Base-by-base conservation (phyloP, 805 yeast species). In the Metschnikowia dekortorum region DNA sequence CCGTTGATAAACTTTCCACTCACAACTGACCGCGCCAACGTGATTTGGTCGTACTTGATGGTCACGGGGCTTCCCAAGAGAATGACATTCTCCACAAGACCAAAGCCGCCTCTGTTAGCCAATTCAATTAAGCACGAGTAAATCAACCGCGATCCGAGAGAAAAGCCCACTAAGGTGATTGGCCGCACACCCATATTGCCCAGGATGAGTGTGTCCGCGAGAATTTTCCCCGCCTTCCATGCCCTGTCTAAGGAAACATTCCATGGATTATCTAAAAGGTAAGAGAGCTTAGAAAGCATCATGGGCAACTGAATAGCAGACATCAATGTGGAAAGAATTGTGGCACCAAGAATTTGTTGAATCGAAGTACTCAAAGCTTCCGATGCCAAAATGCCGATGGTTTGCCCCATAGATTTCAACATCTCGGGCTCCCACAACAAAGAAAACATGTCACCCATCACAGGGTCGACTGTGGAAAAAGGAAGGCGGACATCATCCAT, bases 401-500 rank as follows among this genome's bases (percentile, higher is more conserved):
- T 94, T 67, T 94, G 97, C 64, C 99, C 99, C 80, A 88, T 89
- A 49, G 96, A 87, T 54, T 83, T 85, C 60, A 94, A 81, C 94
- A 94, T 89, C 57, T 94, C 99, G 0, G 99, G 99, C 67, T 94
- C 99, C 99, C 99, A 94, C 44, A 88, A 71, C 7, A 94, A 74
- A 0, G 98, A 89, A 60, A 86, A 88, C 57, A 94, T 70, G 65
- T 94, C 99, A 14, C 99, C 99, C 92, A 92, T 90, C 0, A 92
- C 89, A 0, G 99, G 99, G 63, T 95, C 99, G 8, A 94, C 87
- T 0, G 99, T 94, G 1, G 96, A 87, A 63, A 91, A 94, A 2
- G 99, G 99, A 54, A 94, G 77, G 63, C 99, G 78, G 18, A 94
- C 92, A 77, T 94, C 99, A 82, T 94, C 99, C 60, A 84, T 82